phyloP scores from a whole-genome alignment of 108 stramenopile genomes.

The Conticribra guillardii region DNA sequence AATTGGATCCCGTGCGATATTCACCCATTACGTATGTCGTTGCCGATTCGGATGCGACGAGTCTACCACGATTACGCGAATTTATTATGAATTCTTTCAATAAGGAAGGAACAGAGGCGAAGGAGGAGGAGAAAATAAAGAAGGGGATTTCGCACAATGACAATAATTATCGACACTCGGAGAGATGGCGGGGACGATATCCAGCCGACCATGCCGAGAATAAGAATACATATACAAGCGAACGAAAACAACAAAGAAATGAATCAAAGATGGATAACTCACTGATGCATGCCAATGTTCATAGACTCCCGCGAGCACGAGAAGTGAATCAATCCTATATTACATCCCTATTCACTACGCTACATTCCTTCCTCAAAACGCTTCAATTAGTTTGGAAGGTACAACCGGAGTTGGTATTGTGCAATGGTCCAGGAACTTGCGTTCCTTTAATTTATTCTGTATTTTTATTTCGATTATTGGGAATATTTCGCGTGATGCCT shows the following conservation, averaged over 20 bases:
- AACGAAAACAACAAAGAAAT: not conserved
- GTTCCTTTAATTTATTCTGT: slow-evolving; percentile 72
- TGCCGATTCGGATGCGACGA: slow-evolving; percentile 74
- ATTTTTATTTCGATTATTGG: slow-evolving; percentile 58
- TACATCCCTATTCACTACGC: slow-evolving; percentile 58
- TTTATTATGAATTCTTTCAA: slow-evolving; percentile 2
- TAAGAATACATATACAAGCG: too few species aligned
- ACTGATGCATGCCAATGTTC: slow-evolving; percentile 18
- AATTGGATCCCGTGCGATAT: slow-evolving; percentile 60
- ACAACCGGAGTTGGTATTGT: slow-evolving; percentile 75
- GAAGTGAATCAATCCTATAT: slow-evolving; percentile 73
- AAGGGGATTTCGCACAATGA: too few species aligned
- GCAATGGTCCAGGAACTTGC: slow-evolving; percentile 92
- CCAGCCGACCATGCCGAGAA: too few species aligned
- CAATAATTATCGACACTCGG: too few species aligned
- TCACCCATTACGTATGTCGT: slow-evolving; percentile 65
- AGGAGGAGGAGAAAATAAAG: not conserved
- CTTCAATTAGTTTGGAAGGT: slow-evolving; percentile 37
- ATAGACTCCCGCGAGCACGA: slow-evolving; percentile 72
- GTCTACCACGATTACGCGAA: slow-evolving; percentile 54
- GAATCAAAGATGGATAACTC: not conserved
- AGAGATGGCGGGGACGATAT: slow-evolving; percentile 32
- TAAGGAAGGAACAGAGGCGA: not conserved
- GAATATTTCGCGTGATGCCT: slow-evolving; percentile 30
- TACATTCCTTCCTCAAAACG: slow-evolving; percentile 48